Evolutionary conservation across 2,329 filamentous ascomycete genomes (phyloP), one percentile per base, ranked within the genome.

Genomic region (Cladosporium sp.): DNA sequence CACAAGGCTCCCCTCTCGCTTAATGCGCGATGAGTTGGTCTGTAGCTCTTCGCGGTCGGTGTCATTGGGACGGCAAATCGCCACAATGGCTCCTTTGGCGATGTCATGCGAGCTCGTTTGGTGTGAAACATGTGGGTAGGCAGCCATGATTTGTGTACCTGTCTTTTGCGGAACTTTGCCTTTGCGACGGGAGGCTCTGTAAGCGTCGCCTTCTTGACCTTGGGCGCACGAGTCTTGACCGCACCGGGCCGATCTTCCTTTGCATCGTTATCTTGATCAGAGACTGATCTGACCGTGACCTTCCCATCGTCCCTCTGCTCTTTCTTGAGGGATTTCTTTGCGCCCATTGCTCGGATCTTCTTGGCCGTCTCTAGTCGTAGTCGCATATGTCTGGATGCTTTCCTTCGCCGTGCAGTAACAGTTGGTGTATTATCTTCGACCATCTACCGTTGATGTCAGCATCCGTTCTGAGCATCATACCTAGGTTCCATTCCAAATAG

Each of bases 111-210:
- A 20, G 94, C 91, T 59, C 94, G 81, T 73, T 99, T 99, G 2
- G 93, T 87, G 74, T 96, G 92, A 83, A 89, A 99, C 62, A 95
- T 76, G 72, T 99, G 94, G 6, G 94, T 97, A 0, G 94, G 94
- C 15, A 99, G 78, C 91, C 93, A 97, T 2, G 89, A 91, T 77
- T 97, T 97, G 71, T 89, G 81, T 45, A 87, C 77, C 70, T 97
- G 93, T 32, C 94, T 86, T 74, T 91, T 94, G 64, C 87, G 85
- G 70, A 91, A 97, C 66, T 87, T 92, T 20, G 82, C 83, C 44
- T 80, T 81, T 1, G 84, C 85, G 71, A 71, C 78, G 4, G 77
- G 77, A 4, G 85, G 81, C n/a, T 83, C 78, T 56, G 90, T 89
- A 51, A 92, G 80, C 54, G 76, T 78, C 65, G 90, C 85, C 65